phyloP scores from a whole-genome alignment of 202 grass and related monocot genomes.

The Dendrocalamus latiflorus region DNA sequence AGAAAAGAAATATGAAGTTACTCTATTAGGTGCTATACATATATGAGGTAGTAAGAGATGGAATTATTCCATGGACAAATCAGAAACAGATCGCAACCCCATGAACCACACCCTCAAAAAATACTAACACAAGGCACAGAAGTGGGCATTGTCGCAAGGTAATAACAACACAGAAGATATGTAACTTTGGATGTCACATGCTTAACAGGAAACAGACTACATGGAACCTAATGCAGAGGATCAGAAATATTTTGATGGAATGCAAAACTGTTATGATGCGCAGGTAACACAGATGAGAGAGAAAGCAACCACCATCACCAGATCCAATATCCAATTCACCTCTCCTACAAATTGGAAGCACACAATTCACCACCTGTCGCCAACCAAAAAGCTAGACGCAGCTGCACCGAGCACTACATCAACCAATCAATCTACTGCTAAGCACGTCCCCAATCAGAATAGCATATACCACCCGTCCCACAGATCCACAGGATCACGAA shows the following conservation, averaged over 20 bases:
- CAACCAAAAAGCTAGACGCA: neutral
- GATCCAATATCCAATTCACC: constrained; percentile 11
- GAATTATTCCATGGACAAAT: neutral
- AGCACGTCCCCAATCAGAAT: neutral
- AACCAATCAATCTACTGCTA: neutral
- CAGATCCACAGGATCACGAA: neutral
- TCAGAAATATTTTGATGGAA: neutral
- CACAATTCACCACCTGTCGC: neutral
- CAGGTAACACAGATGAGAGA: neutral
- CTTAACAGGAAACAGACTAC: neutral
- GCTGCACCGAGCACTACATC: neutral
- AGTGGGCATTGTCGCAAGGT: neutral
- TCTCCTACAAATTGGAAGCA: neutral
- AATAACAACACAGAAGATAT: neutral
- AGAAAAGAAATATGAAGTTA: neutral
- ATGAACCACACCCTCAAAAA: neutral
- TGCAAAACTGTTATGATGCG: neutral
- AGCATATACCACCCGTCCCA: neutral
- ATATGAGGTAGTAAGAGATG: neutral
- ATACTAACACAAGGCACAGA: neutral
- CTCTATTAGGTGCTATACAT: neutral
- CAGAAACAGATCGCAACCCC: neutral
- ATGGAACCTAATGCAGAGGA: neutral
- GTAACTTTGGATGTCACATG: neutral
- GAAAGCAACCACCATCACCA: neutral